phyloP scores from a whole-genome alignment of 2,329 filamentous ascomycete genomes.

The Sarocladium kiliense region DNA sequence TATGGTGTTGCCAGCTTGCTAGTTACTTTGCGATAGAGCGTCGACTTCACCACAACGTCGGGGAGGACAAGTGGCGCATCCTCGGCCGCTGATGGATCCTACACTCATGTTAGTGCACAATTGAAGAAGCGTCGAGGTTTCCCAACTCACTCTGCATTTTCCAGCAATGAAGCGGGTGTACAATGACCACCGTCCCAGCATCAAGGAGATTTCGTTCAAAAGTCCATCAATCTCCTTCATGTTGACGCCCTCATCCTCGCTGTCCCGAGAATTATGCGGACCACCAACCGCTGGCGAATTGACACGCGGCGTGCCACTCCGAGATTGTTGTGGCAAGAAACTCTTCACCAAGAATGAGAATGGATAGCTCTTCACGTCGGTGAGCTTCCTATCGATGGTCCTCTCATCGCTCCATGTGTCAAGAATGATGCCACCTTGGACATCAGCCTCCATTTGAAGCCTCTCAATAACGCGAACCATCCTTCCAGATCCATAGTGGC shows the following conservation, averaged over 20 bases:
- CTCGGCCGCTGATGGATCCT: conserved; percentile 48
- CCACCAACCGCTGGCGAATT: conserved; percentile 68
- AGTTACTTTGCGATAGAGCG: conserved; percentile 72
- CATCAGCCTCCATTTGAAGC: conserved; percentile 88
- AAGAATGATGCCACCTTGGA: conserved; percentile 91
- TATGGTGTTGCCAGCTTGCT: conserved; percentile 74
- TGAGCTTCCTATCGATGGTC: conserved; percentile 76
- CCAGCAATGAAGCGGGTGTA: conserved; percentile 85
- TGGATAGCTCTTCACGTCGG: conserved; percentile 94
- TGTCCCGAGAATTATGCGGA: conserved; percentile 49
- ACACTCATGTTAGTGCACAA: conserved; percentile 13
- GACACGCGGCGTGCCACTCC: conserved; percentile 59
- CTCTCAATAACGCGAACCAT: conserved; percentile 94
- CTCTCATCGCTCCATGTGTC: conserved; percentile 95
- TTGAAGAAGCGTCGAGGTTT: background rate
- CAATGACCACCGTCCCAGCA: conserved; percentile 89
- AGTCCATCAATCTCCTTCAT: conserved; percentile 94
- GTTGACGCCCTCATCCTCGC: conserved; percentile 88
- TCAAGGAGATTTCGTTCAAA: conserved; percentile 81
- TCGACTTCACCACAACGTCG: conserved; percentile 70
- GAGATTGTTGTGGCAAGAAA: conserved; percentile 70
- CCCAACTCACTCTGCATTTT: conserved; percentile 68
- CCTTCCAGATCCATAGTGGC: conserved; percentile 86
- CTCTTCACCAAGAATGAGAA: conserved; percentile 97
- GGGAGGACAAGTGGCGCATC: conserved; percentile 61